A percentile compares a stretch with the other conserved stretches of the same genome.
phyloP scores from a whole-genome alignment of 2,329 filamentous ascomycete genomes.

The Exophiala sideris region DNA sequence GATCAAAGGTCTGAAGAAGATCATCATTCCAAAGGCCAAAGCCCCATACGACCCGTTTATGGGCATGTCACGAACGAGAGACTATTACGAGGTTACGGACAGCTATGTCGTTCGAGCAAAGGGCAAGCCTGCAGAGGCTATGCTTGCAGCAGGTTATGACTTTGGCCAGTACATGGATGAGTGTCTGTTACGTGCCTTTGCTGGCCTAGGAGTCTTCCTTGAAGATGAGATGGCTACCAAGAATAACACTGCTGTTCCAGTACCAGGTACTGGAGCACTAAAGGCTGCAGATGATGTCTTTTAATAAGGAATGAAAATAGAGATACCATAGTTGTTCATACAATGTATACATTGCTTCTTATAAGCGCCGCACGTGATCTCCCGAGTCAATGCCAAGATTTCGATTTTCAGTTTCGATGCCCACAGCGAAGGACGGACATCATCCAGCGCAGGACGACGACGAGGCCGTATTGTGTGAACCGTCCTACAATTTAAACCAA shows the following conservation, averaged over 20 bases:
- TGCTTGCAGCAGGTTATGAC: slow-evolving; percentile 76
- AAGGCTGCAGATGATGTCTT: slow-evolving; percentile 11
- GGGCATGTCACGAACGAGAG: slow-evolving; percentile 64
- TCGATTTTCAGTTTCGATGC: neutral
- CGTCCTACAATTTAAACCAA: neutral
- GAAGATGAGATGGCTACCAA: slow-evolving; percentile 61
- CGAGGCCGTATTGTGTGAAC: neutral
- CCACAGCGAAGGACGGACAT: slow-evolving; percentile 1
- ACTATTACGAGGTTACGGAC: slow-evolving; percentile 67
- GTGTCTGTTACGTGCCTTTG: slow-evolving; percentile 83
- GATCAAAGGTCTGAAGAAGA: slow-evolving; percentile 76
- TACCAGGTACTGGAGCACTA: slow-evolving; percentile 1
- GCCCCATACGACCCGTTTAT: slow-evolving; percentile 86
- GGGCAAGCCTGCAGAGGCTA: slow-evolving; percentile 59
- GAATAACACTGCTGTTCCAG: slow-evolving; percentile 13
- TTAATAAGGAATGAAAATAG: neutral
- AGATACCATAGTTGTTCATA: too few relatives aligned
- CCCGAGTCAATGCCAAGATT: slow-evolving; percentile 13
- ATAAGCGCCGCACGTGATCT: too few relatives aligned
- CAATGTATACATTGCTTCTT: too few relatives aligned
- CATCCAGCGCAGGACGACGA: neutral
- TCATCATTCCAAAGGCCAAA: slow-evolving; percentile 59
- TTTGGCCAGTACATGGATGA: slow-evolving; percentile 76
- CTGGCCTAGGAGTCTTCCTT: slow-evolving; percentile 82
- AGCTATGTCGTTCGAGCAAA: slow-evolving; percentile 72